These are phyloP conservation scores for Boechera retrofracta DNA, from an alignment of 345 rosid species.

Conservation along the genomic window DNA sequence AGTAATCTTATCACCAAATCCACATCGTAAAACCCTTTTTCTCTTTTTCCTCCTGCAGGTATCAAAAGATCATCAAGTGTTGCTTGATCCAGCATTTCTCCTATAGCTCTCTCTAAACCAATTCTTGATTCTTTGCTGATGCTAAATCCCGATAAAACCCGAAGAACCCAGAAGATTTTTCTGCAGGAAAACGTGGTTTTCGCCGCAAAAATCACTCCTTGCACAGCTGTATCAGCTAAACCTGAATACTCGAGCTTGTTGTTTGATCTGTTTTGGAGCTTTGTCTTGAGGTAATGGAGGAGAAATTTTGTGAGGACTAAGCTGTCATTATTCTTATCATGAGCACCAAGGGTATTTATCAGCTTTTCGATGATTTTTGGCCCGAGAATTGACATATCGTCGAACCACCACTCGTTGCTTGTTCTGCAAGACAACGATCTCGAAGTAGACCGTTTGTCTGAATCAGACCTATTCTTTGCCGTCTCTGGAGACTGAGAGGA, in stretches of 20 bases:
- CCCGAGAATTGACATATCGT: constrained; percentile 57
- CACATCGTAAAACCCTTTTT: constrained; percentile 61
- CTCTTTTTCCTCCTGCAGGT: constrained; percentile 52
- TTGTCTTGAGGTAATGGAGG: constrained; percentile 66
- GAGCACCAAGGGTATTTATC: constrained; percentile 57
- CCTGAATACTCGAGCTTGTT: constrained; percentile 47
- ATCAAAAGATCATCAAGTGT: constrained; percentile 76
- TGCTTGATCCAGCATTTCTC: constrained; percentile 72
- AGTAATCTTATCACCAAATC: constrained; percentile 65
- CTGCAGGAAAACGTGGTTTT: constrained; percentile 66
- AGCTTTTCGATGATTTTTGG: constrained; percentile 59
- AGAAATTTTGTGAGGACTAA: constrained; percentile 73
- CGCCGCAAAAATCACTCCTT: constrained; percentile 55
- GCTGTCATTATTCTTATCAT: constrained; percentile 54
- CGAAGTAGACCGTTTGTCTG: constrained; percentile 53
- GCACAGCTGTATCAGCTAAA: constrained; percentile 64
- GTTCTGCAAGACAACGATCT: constrained; percentile 44
- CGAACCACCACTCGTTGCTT: constrained; percentile 80
- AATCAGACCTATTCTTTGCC: constrained; percentile 35
- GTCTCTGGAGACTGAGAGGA: constrained; percentile 55
- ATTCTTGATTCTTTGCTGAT: constrained; percentile 58
- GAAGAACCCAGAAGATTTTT: constrained; percentile 63
- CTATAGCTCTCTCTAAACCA: constrained; percentile 68
- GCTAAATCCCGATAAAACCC: constrained; percentile 57
- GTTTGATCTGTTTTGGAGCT: constrained; percentile 40